A percentile compares a stretch with the other conserved stretches of the same genome.
These are phyloP conservation scores for Xylariaceae sp. DNA, from an alignment of 2,329 filamentous ascomycete species.

Conservation along the genomic window DNA sequence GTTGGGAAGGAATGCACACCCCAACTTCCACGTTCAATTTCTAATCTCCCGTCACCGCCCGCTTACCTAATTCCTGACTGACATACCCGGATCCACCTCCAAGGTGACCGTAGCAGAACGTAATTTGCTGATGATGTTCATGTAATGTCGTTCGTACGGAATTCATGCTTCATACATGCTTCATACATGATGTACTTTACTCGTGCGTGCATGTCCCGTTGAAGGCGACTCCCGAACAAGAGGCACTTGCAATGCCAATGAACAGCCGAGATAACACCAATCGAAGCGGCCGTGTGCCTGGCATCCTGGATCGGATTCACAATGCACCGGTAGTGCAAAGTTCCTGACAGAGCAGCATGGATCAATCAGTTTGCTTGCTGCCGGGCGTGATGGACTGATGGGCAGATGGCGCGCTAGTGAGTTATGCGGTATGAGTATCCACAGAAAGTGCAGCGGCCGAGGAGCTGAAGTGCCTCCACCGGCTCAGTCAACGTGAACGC, in stretches of 20 bases:
- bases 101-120: too few relatives aligned
- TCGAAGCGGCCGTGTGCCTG: not conserved
- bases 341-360: not conserved
- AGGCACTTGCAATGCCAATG: not conserved
- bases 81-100: too few relatives aligned
- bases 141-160: too few relatives aligned
- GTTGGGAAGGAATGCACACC: too few relatives aligned
- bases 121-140: too few relatives aligned
- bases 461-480: not conserved
- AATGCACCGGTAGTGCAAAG: not conserved
- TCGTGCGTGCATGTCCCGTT: not conserved
- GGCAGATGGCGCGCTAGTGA: not conserved
- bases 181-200: conserved; percentile 2
- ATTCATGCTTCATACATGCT: not conserved
- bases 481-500: not conserved
- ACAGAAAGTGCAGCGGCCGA: not conserved
- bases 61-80: too few relatives aligned
- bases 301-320: not conserved
- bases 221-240: not conserved
- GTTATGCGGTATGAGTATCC: not conserved
- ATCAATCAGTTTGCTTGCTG: too few relatives aligned
- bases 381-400: too few relatives aligned
- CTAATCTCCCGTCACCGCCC: too few relatives aligned
- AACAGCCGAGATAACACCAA: not conserved
- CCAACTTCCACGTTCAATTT: too few relatives aligned